Evolutionary conservation across 2,329 filamentous ascomycete genomes (phyloP), one percentile per base, ranked within the genome.

Genomic region (Diaporthe sp.): DNA sequence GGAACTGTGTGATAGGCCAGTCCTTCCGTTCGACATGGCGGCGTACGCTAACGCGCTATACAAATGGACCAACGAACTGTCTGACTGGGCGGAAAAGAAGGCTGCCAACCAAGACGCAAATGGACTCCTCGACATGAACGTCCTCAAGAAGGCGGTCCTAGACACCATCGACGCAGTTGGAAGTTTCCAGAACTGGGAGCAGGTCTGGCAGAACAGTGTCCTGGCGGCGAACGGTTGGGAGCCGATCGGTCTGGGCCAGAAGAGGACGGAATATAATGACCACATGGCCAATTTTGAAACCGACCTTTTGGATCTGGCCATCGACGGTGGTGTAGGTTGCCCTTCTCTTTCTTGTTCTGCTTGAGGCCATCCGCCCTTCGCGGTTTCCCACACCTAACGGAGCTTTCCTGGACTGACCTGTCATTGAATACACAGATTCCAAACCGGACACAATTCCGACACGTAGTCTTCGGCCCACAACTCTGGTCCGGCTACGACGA

Each of bases 391-490:
- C n/a, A 13, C 22, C n/a, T 8, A 13, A 34, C 5, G 34, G 34
- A 22, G 8, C 34, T 39, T 20, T 42, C 28, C 3, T 55, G 4
- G 55, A 37, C 53, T 75, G 61, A 28, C 51, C 31, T 58, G n/a
- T 53, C 12, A 44, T 53, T 74, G 80, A 65, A 1, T 8, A 8
- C 73, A 70, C 74, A 95, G 94, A 90, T 98, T 6, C 94, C 94
- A 53, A 95, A 95, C 80, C 92, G 96, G 78, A 94, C 94, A 7
- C 97, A 98, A 85, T 99, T 95, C 88, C 98, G 97, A 84, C 97
- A 98, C 84, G 90, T 97, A 81, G 86, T 99, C 74, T 98, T 96
- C 82, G 96, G 94, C 2, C 97, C 97, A 0, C 91, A 95, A 81
- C 87, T 91, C 3, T 96, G 95, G 93, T 92, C 92, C 47, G 91